Conservation (phyloP, 768 basidiomycete genomes). For the Chalciporus piperatus region DNA sequence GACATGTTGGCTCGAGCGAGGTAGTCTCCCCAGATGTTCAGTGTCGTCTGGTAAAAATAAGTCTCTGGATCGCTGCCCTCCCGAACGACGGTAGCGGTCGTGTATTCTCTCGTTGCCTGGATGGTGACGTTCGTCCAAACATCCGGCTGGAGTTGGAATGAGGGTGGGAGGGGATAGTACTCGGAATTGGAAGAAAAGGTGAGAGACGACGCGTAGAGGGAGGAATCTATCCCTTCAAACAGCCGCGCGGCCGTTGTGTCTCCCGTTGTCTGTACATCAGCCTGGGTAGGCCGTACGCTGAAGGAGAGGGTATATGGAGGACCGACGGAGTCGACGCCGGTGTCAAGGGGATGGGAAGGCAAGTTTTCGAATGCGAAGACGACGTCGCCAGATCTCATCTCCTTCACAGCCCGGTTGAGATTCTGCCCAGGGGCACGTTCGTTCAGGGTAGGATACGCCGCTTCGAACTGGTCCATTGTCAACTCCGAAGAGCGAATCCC, state of each 20-base stretch:
- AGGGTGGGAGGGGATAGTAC: slow-evolving; percentile 34
- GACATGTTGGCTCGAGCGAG: slow-evolving; percentile 41
- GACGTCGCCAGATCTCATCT: slow-evolving; percentile 21
- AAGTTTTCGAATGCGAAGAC: slow-evolving; percentile 29
- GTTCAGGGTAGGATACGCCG: slow-evolving; percentile 36
- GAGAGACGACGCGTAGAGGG: slow-evolving; percentile 35
- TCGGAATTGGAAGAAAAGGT: slow-evolving; percentile 38
- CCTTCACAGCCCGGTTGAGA: slow-evolving; percentile 38
- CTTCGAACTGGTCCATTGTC: slow-evolving; percentile 35
- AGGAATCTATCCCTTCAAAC: slow-evolving; percentile 37
- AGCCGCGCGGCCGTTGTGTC: slow-evolving; percentile 20
- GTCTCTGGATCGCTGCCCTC: slow-evolving; percentile 16
- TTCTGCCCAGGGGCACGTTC: slow-evolving; percentile 42
- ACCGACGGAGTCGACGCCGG: slow-evolving; percentile 37
- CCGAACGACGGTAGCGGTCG: slow-evolving; percentile 29
- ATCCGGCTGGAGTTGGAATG: slow-evolving; percentile 25
- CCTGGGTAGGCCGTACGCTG: slow-evolving; percentile 32
- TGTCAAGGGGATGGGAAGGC: slow-evolving; percentile 21
- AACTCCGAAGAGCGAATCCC: slow-evolving; percentile 34
- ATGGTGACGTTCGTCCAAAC: slow-evolving; percentile 36
- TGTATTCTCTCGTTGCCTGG: slow-evolving; percentile 35
- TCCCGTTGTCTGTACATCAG: slow-evolving; percentile 12
- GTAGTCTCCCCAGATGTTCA: slow-evolving; percentile 41
- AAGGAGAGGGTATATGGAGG: slow-evolving; percentile 44
- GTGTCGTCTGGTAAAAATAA: slow-evolving; percentile 35